Evolutionary conservation across 257 asterid genomes (phyloP), one percentile per base, ranked within the genome.

Genomic region (Nicotiana obtusifolia): DNA sequence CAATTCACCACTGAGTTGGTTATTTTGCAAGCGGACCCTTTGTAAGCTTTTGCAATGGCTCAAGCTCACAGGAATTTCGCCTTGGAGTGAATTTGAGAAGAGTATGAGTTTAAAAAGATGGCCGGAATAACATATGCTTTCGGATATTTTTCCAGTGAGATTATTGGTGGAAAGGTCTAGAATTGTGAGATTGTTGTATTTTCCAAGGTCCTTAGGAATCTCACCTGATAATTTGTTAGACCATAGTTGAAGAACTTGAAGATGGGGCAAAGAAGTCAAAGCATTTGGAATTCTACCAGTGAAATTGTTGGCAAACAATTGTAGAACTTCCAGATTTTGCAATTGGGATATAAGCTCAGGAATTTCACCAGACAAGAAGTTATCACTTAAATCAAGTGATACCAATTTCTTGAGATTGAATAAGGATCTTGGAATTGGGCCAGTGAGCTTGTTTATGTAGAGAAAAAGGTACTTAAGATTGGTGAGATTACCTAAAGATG

Each of bases 301-400:
- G 68, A 95, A 89, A 81, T 86, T 88, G 64, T 95, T 95, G 78
- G 98, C 88, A 61, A 95, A 95, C 10, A 95, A 84, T 66, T 95
- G 98, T 64, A 95, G 93, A 76, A 95, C 64, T 79, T 95, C 92
- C 89, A 95, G 52, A 62, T 86, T 91, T 24, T 82, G 86, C 57
- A 92, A 80, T 31, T 87, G 81, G 2, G 35, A 10, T 17, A 91
- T 77, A 64, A 49, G 17, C 77, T 88, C 95, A 20, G 97, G 85
- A 60, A 95, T 91, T 82, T 90, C 95, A 8, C 98, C 95, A 0
- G 91, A 90, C 28, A 95, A 82, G 78, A 80, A 85, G 67, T 95
- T 95, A 77, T 89, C 96, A 83, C 98, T 95, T 49, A 95, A 84
- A 86, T 95, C 98, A 64, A 95, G 96, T 5, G 98, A 91, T 10